Percentiles rank a stretch among this genome's conserved stretches.
Evolutionary conservation across 2,329 filamentous ascomycete genomes (phyloP).

Genomic region (Emergomyces orientalis): DNA sequence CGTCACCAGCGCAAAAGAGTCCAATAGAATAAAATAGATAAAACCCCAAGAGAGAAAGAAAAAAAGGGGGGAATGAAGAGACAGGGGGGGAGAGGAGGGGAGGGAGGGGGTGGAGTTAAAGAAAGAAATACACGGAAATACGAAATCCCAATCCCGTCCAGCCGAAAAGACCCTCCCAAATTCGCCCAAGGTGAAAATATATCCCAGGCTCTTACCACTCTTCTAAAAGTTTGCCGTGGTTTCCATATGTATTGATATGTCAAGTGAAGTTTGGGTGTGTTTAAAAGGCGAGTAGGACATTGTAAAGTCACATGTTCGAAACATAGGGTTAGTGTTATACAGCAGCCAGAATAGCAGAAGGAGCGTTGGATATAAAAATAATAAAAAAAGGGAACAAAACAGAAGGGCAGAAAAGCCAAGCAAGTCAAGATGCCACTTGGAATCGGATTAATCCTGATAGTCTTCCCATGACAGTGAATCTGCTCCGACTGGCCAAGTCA

Average conservation of each 20-base stretch:
- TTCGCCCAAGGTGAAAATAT: not conserved
- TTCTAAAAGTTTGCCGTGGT: not conserved
- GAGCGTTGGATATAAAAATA: too few species aligned
- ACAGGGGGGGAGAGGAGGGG: not conserved
- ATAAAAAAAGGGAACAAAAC: not conserved
- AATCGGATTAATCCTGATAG: constrained; percentile 17
- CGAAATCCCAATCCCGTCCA: not conserved
- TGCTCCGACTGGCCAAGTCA: constrained; percentile 30
- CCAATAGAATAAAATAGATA: not conserved
- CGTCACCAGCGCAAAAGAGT: not conserved
- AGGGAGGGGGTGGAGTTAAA: not conserved
- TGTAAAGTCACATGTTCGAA: not conserved
- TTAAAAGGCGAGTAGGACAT: not conserved
- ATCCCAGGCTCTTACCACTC: not conserved
- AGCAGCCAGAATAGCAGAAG: not conserved
- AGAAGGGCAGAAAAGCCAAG: not conserved
- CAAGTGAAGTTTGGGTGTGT: not conserved
- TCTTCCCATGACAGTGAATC: constrained; percentile 22
- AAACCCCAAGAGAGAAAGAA: not conserved
- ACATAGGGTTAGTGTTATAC: not conserved
- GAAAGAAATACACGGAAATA: not conserved
- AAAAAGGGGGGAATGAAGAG: too few species aligned
- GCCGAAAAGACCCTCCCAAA: not conserved
- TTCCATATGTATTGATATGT: not conserved
- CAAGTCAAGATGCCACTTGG: not conserved